phyloP scores from a whole-genome alignment of 495 filamentous ascomycete species.

The Jackrogersella multiformis region DNA sequence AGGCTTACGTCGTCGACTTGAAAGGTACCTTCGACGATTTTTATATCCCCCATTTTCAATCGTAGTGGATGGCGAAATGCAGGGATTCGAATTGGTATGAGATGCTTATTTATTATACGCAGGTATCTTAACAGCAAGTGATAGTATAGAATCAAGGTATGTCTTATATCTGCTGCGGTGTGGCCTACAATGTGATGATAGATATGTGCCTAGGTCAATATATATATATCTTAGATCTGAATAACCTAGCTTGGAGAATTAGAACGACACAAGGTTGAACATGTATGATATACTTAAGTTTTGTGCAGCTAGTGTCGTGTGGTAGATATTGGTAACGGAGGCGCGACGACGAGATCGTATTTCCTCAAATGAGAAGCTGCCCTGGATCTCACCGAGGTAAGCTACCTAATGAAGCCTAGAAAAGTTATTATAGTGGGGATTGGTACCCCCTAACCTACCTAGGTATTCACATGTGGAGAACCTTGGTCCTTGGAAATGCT shows the following conservation, averaged over 20 bases:
- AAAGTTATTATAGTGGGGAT: neutral
- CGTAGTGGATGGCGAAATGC: neutral
- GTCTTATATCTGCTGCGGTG: neutral
- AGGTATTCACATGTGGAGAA: constrained; percentile 9
- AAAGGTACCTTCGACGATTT: constrained; percentile 61
- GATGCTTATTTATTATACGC: neutral
- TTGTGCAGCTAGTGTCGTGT: no score
- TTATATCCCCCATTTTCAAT: constrained; percentile 51
- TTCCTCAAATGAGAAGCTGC: constrained; percentile 33
- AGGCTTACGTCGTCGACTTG: constrained; percentile 67
- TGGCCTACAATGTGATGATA: neutral
- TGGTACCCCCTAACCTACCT: neutral
- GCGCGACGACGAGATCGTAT: constrained; percentile 23
- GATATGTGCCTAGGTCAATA: no score
- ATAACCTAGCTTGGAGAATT: no score
- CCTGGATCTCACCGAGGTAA: constrained; percentile 14
- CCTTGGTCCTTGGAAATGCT: no score
- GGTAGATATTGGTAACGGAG: neutral
- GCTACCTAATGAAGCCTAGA: neutral
- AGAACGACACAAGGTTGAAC: no score
- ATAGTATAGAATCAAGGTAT: neutral
- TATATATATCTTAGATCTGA: no score
- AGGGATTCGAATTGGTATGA: neutral
- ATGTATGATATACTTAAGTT: no score
- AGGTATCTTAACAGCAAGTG: neutral